Evolutionary conservation across 2,329 filamentous ascomycete species (phyloP), one percentile per base, ranked within the genome.

Genomic region (Corniculantispora saksenae): DNA sequence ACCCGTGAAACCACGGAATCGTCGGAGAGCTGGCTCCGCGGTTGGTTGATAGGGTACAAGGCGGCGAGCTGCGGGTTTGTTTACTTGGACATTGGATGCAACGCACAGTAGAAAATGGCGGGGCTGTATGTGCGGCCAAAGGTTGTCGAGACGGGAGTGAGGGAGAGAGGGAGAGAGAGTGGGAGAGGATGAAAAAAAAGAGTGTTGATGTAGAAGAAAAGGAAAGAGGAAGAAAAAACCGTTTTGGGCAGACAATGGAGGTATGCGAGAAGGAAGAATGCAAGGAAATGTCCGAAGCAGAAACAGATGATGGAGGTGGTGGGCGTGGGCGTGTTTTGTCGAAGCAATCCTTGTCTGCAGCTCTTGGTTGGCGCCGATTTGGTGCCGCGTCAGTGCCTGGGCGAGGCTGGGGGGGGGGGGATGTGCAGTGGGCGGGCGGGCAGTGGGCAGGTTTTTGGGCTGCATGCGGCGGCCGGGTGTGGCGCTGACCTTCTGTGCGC

Each of bases 31-130:
- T 61, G 25, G 51, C 50, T 62, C 60, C 60, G 40, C 50, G 25
- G 40, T 19, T 35, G 38, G 50, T 21, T 54, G 38, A 40, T 21
- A 23, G 27, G 50, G 25, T 23, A 45, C 17, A 25, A 32, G 35
- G 47, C 51, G 53, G 61, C 40, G 43, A 17, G 45, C n/a, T 2
- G 43, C 53, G 32, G 53, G 53, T 63, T 63, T 63, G 61, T 63
- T 63, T 63, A 63, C 61, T 63, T 63, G 35, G 53, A n/a, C 61
- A 63, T 63, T 38, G 21, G 29, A 25, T 40, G 51, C 51, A 55
- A 55, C 50, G 38, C 29, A 61, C 38, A 38, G 50, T 63, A 40
- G n/a, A 15, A 40, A 45, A 48, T 51, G 54, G 61, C 61, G 61
- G 61, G 61, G 61, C 45, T 32, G 43, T n/a, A 21, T 55, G 38